phyloP scores from a whole-genome alignment of 192 early-diverging fungal genomes.

The Pilaira anomala region DNA sequence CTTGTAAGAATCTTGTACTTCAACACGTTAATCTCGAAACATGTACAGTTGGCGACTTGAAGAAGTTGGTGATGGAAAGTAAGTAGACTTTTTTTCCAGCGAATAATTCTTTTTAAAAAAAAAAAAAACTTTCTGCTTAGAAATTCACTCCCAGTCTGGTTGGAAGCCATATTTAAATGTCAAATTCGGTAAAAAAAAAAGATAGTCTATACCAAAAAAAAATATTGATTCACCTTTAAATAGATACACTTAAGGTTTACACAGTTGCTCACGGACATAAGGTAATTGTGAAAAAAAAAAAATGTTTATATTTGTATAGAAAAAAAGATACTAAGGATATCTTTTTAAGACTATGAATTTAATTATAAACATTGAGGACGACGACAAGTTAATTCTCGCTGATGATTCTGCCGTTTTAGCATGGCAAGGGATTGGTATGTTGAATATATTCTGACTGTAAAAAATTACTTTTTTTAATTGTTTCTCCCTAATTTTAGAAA shows the following conservation, averaged over 20 bases:
- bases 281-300: slow-evolving; percentile 41
- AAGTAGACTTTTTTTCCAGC: too few relatives aligned
- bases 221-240: not conserved
- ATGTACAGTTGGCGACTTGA: slow-evolving; percentile 65
- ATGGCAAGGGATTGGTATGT: slow-evolving; percentile 59
- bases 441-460: too few relatives aligned
- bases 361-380: slow-evolving; percentile 83
- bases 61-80: slow-evolving; percentile 55
- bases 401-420: slow-evolving; percentile 54
- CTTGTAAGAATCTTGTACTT: slow-evolving; percentile 78
- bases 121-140: slow-evolving; percentile 30
- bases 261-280: slow-evolving; percentile 71
- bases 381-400: slow-evolving; percentile 57
- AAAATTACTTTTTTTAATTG: slow-evolving; percentile 2
- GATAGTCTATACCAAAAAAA: not conserved
- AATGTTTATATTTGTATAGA: slow-evolving; percentile 15
- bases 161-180: slow-evolving; percentile 69
- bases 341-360: slow-evolving; percentile 70
- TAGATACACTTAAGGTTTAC: slow-evolving; percentile 78
- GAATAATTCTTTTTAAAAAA: too few relatives aligned
- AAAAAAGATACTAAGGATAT: slow-evolving; percentile 1
- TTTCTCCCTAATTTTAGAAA: slow-evolving; percentile 38
- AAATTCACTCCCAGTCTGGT: slow-evolving; percentile 56
- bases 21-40: slow-evolving; percentile 63
- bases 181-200: slow-evolving; percentile 52